These are phyloP conservation scores for Auriscalpium vulgare DNA, from an alignment of 768 basidiomycete genomes.

Conservation along the genomic window DNA sequence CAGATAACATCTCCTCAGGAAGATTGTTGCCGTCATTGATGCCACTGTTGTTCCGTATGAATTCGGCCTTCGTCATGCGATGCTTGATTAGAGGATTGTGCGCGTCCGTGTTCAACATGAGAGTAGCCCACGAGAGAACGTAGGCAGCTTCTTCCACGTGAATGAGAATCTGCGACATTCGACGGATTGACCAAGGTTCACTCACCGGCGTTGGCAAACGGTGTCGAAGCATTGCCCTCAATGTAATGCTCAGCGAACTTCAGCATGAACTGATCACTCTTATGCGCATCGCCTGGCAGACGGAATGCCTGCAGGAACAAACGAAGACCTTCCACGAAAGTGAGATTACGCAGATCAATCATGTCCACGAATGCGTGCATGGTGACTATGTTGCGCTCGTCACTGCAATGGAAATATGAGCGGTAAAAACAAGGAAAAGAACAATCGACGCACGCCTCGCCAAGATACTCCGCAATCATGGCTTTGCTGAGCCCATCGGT, in stretches of 20 bases:
- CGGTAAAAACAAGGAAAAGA: background rate
- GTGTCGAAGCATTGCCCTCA: slow-evolving; percentile 73
- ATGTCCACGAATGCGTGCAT: slow-evolving; percentile 98
- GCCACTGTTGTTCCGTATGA: slow-evolving; percentile 90
- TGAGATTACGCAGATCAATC: slow-evolving; percentile 74
- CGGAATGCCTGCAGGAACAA: slow-evolving; percentile 92
- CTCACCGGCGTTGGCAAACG: slow-evolving; percentile 91
- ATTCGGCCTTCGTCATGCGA: slow-evolving; percentile 89
- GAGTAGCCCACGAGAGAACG: slow-evolving; percentile 89
- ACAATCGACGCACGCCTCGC: slow-evolving; percentile 70
- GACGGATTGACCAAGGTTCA: slow-evolving; percentile 5
- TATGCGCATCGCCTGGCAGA: slow-evolving; percentile 94
- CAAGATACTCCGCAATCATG: slow-evolving; percentile 96
- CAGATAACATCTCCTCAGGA: slow-evolving; percentile 72
- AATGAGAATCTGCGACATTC: background rate
- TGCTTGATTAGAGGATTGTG: slow-evolving; percentile 92
- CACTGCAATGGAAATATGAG: slow-evolving; percentile 36
- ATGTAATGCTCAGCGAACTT: slow-evolving; percentile 98
- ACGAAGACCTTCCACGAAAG: slow-evolving; percentile 87
- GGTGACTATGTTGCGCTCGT: slow-evolving; percentile 79
- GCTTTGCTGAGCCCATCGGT: slow-evolving; percentile 93
- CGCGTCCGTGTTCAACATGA: slow-evolving; percentile 95
- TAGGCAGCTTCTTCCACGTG: slow-evolving; percentile 72
- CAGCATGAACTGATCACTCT: slow-evolving; percentile 98
- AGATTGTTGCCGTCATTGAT: slow-evolving; percentile 90